phyloP scores from a whole-genome alignment of 169 alveolate genomes.

The Eimeria tenella region DNA sequence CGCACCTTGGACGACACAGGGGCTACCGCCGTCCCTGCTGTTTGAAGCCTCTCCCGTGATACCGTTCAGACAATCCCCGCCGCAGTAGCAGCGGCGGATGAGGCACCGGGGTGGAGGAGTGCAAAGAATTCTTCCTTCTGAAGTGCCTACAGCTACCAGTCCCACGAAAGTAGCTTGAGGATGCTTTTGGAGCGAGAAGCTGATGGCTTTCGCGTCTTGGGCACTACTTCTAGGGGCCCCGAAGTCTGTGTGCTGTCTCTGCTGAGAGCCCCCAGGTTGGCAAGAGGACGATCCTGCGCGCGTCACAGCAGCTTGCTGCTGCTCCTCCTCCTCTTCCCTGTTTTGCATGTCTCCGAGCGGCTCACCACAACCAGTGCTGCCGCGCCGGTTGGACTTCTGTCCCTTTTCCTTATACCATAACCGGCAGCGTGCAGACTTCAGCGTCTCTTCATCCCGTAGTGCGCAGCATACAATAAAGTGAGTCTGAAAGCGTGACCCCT shows the following conservation, averaged over 20 bases:
- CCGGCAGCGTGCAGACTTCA: slow-evolving; percentile 16
- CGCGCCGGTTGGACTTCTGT: slow-evolving; percentile 7
- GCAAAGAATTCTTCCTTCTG: slow-evolving; percentile 36
- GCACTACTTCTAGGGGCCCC: neutral
- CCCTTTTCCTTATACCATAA: slow-evolving; percentile 35
- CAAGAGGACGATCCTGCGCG: neutral
- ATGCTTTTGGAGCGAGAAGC: slow-evolving; percentile 56
- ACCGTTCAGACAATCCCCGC: slow-evolving; percentile 1
- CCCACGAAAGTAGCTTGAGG: slow-evolving; percentile 50
- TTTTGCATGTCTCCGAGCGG: neutral
- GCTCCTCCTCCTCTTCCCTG: slow-evolving; percentile 20
- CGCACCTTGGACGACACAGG: neutral
- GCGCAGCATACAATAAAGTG: slow-evolving; percentile 42
- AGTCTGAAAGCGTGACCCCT: slow-evolving; percentile 36
- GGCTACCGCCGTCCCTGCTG: neutral
- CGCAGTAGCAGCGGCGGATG: slow-evolving; percentile 47
- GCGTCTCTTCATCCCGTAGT: slow-evolving; percentile 31
- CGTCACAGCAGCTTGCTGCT: neutral
- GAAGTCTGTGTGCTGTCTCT: neutral
- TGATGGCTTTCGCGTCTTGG: slow-evolving; percentile 35
- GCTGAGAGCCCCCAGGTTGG: neutral
- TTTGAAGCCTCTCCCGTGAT: neutral
- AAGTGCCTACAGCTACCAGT: slow-evolving; percentile 30
- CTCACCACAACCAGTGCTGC: neutral
- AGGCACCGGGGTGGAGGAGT: slow-evolving; percentile 56